Conservation (phyloP, 306 rosid species). For the Quercus parvula region DNA sequence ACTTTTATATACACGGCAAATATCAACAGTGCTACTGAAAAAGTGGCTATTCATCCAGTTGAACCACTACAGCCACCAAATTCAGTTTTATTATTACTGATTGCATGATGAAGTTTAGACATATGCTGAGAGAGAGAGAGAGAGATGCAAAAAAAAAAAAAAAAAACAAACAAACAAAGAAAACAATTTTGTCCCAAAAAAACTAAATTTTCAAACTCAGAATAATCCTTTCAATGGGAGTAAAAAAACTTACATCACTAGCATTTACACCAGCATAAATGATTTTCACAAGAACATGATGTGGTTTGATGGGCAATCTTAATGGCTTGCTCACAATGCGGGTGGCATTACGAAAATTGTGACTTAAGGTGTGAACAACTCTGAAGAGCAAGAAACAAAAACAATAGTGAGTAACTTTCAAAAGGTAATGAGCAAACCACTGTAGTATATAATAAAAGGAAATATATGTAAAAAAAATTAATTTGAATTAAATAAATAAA, state of each 20-base stretch:
- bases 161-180: neutral
- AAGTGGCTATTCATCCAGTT: slow-evolving; percentile 9
- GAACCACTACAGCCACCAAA: neutral
- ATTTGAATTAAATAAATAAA: no score
- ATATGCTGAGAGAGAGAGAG: slow-evolving; percentile 4
- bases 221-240: slow-evolving; percentile 19
- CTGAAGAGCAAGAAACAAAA: slow-evolving; percentile 44
- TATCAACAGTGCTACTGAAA: neutral
- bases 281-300: slow-evolving; percentile 76
- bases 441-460: neutral
- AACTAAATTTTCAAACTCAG: neutral
- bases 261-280: slow-evolving; percentile 97
- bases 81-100: neutral
- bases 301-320: slow-evolving; percentile 65
- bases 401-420: neutral
- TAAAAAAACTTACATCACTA: slow-evolving; percentile 80
- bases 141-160: neutral
- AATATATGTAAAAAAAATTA: slow-evolving; percentile 9
- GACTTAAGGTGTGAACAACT: slow-evolving; percentile 85
- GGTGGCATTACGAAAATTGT: slow-evolving; percentile 87
- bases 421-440: slow-evolving; percentile 19
- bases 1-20: neutral
- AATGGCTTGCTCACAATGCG: slow-evolving; percentile 54
- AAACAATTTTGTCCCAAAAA: neutral
- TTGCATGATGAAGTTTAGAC: neutral